These are phyloP conservation scores for Croton setiger DNA, from an alignment of 441 rosid species.

Conservation along the genomic window DNA sequence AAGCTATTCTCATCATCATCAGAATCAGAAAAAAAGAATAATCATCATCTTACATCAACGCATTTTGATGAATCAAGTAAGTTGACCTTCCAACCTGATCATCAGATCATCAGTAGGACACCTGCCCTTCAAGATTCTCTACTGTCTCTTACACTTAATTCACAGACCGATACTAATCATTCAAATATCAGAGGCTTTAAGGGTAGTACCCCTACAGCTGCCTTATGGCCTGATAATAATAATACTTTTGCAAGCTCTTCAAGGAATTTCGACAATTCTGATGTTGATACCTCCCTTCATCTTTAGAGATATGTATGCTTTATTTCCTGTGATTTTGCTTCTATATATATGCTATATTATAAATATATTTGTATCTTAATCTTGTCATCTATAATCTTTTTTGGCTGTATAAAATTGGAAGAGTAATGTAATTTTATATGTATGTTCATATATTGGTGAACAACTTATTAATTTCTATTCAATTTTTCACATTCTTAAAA, in stretches of 20 bases:
- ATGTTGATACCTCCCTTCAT: conserved; percentile 73
- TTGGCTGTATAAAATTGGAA: conserved; percentile 29
- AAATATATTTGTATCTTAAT: conserved; percentile 5
- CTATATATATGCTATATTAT: background rate
- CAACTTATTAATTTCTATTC: background rate
- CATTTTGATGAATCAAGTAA: conserved; percentile 13
- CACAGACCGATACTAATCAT: conserved; percentile 20
- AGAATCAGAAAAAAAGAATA: conserved; percentile 19
- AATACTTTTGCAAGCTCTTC: conserved; percentile 20
- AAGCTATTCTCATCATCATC: conserved; percentile 31
- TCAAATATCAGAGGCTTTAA: conserved; percentile 18
- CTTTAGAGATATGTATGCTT: conserved; percentile 30
- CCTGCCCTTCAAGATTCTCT: conserved; percentile 33
- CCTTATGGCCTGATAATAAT: conserved; percentile 29
- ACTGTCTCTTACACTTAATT: conserved; percentile 42
- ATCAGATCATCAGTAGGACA: conserved; percentile 14
- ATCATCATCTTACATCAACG: background rate
- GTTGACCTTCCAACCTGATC: conserved; percentile 24
- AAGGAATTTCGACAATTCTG: conserved; percentile 35
- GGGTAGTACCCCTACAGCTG: conserved; percentile 19
- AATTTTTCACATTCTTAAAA: too few species aligned
- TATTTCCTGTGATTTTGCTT: conserved; percentile 8
- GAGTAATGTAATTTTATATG: conserved; percentile 19
- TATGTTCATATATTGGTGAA: background rate
- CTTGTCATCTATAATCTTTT: conserved; percentile 6